These are phyloP conservation scores for Macrotyloma uniflorum DNA, from an alignment of 306 rosid species.

Conservation along the genomic window DNA sequence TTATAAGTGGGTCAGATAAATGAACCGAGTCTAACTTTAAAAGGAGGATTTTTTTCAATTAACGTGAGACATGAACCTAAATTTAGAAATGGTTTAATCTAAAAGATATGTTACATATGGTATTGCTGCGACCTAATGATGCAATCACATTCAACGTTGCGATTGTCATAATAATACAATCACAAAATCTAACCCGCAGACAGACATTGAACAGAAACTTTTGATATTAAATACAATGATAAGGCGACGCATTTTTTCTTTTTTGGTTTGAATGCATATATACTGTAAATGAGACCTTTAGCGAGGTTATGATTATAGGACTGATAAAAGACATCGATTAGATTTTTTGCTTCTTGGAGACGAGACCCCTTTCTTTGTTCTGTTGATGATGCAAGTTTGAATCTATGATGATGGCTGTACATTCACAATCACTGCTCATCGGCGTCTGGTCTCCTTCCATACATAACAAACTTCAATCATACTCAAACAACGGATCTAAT, in stretches of 20 bases:
- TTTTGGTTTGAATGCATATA: constrained; percentile 38
- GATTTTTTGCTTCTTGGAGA: constrained; percentile 36
- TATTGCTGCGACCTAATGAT: constrained; percentile 39
- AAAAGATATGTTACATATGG: neutral
- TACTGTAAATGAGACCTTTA: constrained; percentile 39
- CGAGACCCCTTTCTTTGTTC: constrained; percentile 15
- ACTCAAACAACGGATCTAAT: neutral
- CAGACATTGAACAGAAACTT: constrained; percentile 39
- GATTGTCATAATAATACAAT: constrained; percentile 38
- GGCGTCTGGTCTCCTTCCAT: constrained; percentile 7
- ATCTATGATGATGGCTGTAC: constrained; percentile 34
- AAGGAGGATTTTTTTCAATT: neutral
- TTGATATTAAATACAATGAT: constrained; percentile 24
- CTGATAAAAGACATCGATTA: constrained; percentile 33
- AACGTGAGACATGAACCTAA: neutral
- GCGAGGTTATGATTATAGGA: constrained; percentile 42
- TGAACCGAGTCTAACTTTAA: neutral
- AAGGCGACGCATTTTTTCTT: constrained; percentile 20
- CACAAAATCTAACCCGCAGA: constrained; percentile 38
- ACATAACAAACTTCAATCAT: constrained; percentile 25
- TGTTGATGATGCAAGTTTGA: constrained; percentile 45
- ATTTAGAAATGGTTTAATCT: neutral
- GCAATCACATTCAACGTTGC: constrained; percentile 40
- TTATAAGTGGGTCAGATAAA: too few species aligned
- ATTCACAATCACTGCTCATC: constrained; percentile 28